These are phyloP conservation scores for Pseudodiploospora longispora DNA, from an alignment of 2,329 filamentous ascomycete genomes.

Conservation along the genomic window DNA sequence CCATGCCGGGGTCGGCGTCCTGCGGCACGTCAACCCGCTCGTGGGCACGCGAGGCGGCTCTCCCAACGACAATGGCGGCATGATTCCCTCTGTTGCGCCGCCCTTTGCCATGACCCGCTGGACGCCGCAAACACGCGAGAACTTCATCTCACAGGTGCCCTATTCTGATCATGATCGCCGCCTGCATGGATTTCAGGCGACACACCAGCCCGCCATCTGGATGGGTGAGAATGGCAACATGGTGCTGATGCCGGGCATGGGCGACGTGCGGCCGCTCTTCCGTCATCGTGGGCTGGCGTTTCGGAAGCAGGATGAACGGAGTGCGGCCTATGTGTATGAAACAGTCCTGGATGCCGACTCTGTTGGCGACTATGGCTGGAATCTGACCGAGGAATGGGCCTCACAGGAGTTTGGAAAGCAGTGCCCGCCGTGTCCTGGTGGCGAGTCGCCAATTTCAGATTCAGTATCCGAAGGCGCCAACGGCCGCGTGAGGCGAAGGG, in stretches of 20 bases:
- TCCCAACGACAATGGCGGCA: conserved; percentile 26
- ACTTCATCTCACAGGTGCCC: conserved; percentile 41
- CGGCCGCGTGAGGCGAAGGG: conserved; percentile 21
- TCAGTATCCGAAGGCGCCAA: conserved; percentile 28
- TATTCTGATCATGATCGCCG: conserved; percentile 35
- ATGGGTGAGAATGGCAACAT: conserved; percentile 42
- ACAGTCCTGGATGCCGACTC: conserved; percentile 31
- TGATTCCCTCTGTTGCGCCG: conserved; percentile 28
- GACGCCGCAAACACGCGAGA: conserved; percentile 40
- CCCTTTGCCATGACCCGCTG: conserved; percentile 44
- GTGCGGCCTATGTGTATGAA: conserved; percentile 39
- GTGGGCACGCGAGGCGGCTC: conserved; percentile 24
- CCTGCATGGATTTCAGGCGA: conserved; percentile 41
- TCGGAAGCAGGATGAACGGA: conserved; percentile 32
- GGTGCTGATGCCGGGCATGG: conserved; percentile 32
- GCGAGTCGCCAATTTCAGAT: conserved; percentile 3
- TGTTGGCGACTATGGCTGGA: conserved; percentile 22
- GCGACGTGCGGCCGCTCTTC: conserved; percentile 25
- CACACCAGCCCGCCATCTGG: conserved; percentile 44
- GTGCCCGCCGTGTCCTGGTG: conserved; percentile 28
- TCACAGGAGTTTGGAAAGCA: conserved; percentile 29
- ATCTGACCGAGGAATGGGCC: conserved; percentile 24
- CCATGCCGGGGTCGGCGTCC: conserved; percentile 20
- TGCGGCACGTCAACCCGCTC: conserved; percentile 25
- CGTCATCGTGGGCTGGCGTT: conserved; percentile 33